Evolutionary conservation across 805 yeast genomes (phyloP), one percentile per base, ranked within the genome.

Genomic region (Hanseniaspora vineae): DNA sequence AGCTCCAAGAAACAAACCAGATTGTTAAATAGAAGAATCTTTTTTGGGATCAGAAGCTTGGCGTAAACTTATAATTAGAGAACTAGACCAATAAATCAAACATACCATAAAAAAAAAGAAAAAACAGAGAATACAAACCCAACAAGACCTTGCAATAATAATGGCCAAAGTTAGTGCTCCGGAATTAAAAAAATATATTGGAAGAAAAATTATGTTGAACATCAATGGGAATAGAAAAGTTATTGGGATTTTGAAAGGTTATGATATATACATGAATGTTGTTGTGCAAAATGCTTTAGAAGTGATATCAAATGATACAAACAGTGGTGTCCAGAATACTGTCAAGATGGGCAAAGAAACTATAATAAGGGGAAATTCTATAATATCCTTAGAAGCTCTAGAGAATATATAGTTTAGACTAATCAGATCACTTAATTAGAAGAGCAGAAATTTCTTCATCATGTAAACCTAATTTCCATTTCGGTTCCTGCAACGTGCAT

Each of bases 171-270:
- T 77, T 23, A 73, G 80, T n/a, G 71, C 78, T 33, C 82, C 83
- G 10, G 82, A 78, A 58, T 64, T 78, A 51, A 75, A 77, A 56
- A 73, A 71, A 52, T 87, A 85, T 60, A 72, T 86, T 76, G 97
- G 90, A 62, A 77, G 96, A 42, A 90, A 88, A 69, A 78, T 81
- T 33, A 87, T 90, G 64, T 97, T 88, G 33, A 96, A 96, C 39
- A 85, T 90, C 52, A 90, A 90, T 68, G 94, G 95, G 1, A 67
- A 83, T 13, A 72, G 97, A 45, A 76, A 75, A 54, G 77, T 90
- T 1, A 75, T 77, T n/a, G 97, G 97, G 2, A 75, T 76, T 12
- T 71, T 90, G 47, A 71, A 85, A 56, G 97, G 97, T 2, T 90
- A 79, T 61, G 97, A 90, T 60, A 66, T 76, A n/a, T 84, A 83